Base-by-base conservation (phyloP, 2,329 filamentous ascomycete genomes). In the Phialemonium atrogriseum region DNA sequence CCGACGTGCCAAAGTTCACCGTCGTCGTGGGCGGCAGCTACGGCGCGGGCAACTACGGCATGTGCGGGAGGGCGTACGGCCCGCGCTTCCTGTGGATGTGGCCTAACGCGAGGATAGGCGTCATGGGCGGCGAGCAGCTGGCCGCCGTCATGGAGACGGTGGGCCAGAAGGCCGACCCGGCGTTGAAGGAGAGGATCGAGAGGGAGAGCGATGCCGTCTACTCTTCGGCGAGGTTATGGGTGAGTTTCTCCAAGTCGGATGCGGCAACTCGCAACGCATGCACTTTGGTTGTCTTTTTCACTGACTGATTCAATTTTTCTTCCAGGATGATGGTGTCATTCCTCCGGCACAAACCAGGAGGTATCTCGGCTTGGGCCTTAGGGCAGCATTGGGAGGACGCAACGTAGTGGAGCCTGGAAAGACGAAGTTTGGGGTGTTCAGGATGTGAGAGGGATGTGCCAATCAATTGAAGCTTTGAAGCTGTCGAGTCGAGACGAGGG, bases 41-140 rank as follows among this genome's bases (percentile, higher is more conserved):
- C 43, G 89, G 89, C 36, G 89, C 89, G 7, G 91, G 91, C 4
- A 98, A 96, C 58, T 98, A 98, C 54, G 91, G 89, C 48, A 98
- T 98, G 91, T 96, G 86, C 52, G 91, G 91, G 14, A 74, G 91
- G 30, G 89, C 91, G 2, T 98, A 95, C 58, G 77, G 75, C n/a
- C 89, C 89, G 0, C 70, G 87, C 10, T 86, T 96, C 56, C 60
- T 96, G 38, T 95, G 86, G 78, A 93, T 89, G 70, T 98, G 91
- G 91, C 91, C 91, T 24, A 94, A 94, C 47, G 87, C 91, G n/a
- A 83, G 84, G 51, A 86, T 94, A 31, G 85, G 84, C 19, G 88
- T 98, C 46, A 98, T 98, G 91, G 91, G 91, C 13, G 73, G 83
- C 24, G 89, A 95, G 60, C 89, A 96, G 64, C 68, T 98, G 21